phyloP scores from a whole-genome alignment of 2,329 filamentous ascomycete species.

The Dothidotthia symphoricarpi region DNA sequence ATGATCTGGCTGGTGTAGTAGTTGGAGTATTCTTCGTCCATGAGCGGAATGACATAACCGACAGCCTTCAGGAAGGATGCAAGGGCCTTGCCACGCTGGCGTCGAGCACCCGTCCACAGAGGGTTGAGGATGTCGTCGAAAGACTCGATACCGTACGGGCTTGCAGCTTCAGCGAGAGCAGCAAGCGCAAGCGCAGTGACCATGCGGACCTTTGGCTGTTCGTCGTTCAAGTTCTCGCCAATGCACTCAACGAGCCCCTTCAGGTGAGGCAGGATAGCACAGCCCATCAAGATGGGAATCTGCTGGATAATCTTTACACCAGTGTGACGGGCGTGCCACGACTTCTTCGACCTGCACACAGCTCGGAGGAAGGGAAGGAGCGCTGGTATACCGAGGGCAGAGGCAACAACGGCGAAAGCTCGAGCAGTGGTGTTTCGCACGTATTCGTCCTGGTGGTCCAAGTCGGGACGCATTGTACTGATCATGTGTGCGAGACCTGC shows the following conservation, averaged over 20 bases:
- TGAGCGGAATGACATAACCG: conserved; percentile 95
- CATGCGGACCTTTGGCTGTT: conserved; percentile 96
- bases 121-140: conserved; percentile 98
- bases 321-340: conserved; percentile 96
- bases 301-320: conserved; percentile 99
- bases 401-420: conserved; percentile 96
- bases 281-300: conserved; percentile 98
- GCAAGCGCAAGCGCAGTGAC: conserved; percentile 94
- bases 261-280: conserved; percentile 89
- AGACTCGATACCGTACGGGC: conserved; percentile 97
- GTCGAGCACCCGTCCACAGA: conserved; percentile 91
- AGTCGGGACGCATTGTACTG: conserved; percentile 97
- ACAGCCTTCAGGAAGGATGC: conserved; percentile 97
- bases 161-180: conserved; percentile 90
- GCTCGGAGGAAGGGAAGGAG: conserved; percentile 92
- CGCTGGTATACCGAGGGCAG: conserved; percentile 90
- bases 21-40: conserved; percentile 99
- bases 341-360: conserved; percentile 97
- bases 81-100: conserved; percentile 93
- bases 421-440: conserved; percentile 96
- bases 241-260: conserved; percentile 97
- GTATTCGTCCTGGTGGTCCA: conserved; percentile 97
- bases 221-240: conserved; percentile 90
- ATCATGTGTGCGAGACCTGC: conserved; percentile 98
- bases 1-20: conserved; percentile 99